These are phyloP conservation scores for Orbilia javanica DNA, from an alignment of 2,329 filamentous ascomycete species.

Conservation along the genomic window DNA sequence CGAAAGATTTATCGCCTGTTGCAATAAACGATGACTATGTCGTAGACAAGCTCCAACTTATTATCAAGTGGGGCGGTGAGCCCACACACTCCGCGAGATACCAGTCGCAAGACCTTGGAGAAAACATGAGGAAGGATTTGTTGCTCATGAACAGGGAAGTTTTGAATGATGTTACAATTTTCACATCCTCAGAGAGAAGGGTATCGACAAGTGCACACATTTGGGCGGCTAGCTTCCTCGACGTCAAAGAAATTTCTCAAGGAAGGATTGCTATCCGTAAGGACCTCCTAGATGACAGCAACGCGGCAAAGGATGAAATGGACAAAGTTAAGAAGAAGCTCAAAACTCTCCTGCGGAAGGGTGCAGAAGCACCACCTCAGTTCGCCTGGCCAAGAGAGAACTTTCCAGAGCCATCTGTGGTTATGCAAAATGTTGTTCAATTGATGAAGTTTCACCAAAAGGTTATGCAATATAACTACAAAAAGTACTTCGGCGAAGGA, in stretches of 20 bases:
- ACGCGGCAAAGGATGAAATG: slow-evolving; percentile 98
- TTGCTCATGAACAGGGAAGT: slow-evolving; percentile 92
- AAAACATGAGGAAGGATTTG: slow-evolving; percentile 95
- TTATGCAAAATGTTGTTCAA: slow-evolving; percentile 90
- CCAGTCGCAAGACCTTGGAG: slow-evolving; percentile 92
- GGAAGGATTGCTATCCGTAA: slow-evolving; percentile 93
- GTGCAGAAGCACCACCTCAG: slow-evolving; percentile 91
- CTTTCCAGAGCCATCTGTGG: slow-evolving; percentile 92
- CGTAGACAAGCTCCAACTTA: slow-evolving; percentile 94
- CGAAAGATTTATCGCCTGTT: slow-evolving; percentile 67
- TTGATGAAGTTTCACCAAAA: slow-evolving; percentile 97
- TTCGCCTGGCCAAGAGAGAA: slow-evolving; percentile 97
- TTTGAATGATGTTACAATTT: slow-evolving; percentile 91
- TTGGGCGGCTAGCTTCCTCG: slow-evolving; percentile 89
- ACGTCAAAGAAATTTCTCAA: slow-evolving; percentile 83
- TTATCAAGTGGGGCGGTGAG: slow-evolving; percentile 99
- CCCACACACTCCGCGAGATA: slow-evolving; percentile 97
- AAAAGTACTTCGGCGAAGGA: slow-evolving; percentile 73
- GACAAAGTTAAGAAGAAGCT: slow-evolving; percentile 98
- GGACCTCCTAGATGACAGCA: slow-evolving; percentile 94
- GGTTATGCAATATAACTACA: slow-evolving; percentile 95
- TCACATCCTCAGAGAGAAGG: slow-evolving; percentile 92
- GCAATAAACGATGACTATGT: slow-evolving; percentile 93
- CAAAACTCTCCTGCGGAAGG: slow-evolving; percentile 89
- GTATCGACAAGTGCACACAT: slow-evolving; percentile 96